phyloP scores from a whole-genome alignment of 345 rosid genomes.

The Schrenkiella parvula region DNA sequence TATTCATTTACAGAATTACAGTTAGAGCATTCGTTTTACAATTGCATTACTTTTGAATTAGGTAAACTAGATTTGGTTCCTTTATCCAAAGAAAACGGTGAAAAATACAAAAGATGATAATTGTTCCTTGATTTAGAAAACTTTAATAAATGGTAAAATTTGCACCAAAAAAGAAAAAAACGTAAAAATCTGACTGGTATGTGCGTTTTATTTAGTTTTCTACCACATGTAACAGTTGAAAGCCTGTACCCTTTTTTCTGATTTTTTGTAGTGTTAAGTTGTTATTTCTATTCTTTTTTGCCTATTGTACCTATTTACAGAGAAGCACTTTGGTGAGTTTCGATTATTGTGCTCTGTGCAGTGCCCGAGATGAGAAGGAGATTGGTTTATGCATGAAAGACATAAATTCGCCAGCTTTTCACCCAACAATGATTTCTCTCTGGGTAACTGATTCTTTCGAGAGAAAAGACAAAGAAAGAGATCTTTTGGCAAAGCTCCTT shows the following conservation, averaged over 20 bases:
- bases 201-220: neutral
- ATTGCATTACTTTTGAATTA: constrained; percentile 4
- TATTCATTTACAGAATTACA: neutral
- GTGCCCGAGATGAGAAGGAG: constrained; percentile 90
- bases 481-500: constrained; percentile 78
- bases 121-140: neutral
- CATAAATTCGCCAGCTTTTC: constrained; percentile 66
- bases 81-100: neutral
- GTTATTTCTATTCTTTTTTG: neutral
- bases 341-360: constrained; percentile 34
- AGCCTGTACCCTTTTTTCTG: neutral
- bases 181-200: neutral
- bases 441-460: constrained; percentile 97
- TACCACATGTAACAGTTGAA: neutral
- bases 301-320: neutral
- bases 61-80: neutral
- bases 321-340: constrained; percentile 6
- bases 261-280: neutral
- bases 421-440: constrained; percentile 79
- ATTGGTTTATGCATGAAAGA: constrained; percentile 82
- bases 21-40: neutral
- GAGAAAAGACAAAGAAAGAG: constrained; percentile 85
- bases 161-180: no score
- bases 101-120: neutral
- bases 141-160: neutral